phyloP scores from a whole-genome alignment of 169 alveolate species.

The Eimeria sp. region DNA sequence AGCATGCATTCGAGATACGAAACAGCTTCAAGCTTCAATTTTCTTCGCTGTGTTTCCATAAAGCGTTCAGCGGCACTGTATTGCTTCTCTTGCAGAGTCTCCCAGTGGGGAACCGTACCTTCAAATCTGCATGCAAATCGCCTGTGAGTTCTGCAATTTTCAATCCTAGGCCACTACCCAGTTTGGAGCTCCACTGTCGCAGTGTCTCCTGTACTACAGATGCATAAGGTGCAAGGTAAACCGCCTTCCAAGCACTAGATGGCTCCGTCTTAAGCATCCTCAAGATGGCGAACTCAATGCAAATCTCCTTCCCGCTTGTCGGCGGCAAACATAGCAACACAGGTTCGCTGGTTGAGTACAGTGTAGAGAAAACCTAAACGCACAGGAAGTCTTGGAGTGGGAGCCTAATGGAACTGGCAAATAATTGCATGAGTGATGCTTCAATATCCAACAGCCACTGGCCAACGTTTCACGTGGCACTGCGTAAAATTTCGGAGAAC shows the following conservation, averaged over 20 bases:
- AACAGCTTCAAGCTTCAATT: neutral
- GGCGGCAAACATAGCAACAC: slow-evolving; percentile 97
- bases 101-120: slow-evolving; percentile 43
- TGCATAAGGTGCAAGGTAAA: slow-evolving; percentile 88
- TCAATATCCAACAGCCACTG: neutral
- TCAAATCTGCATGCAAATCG: slow-evolving; percentile 82
- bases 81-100: neutral
- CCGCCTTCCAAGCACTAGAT: slow-evolving; percentile 84
- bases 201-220: slow-evolving; percentile 85
- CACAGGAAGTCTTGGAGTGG: neutral
- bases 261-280: slow-evolving; percentile 89
- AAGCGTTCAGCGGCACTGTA: neutral
- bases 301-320: slow-evolving; percentile 92
- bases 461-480: neutral
- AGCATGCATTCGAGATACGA: neutral
- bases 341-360: slow-evolving; percentile 93
- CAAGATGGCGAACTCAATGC: slow-evolving; percentile 95
- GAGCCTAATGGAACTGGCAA: neutral
- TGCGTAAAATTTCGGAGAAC: neutral
- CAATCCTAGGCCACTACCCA: slow-evolving; percentile 86
- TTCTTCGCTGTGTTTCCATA: neutral
- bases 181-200: slow-evolving; percentile 86
- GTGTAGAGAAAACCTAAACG: slow-evolving; percentile 84
- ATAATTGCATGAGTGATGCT: neutral
- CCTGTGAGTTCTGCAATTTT: slow-evolving; percentile 84